Percentiles rank a stretch among this genome's conserved stretches.
phyloP scores from a whole-genome alignment of 2,329 filamentous ascomycete species.

The Paecilomyces formosus region DNA sequence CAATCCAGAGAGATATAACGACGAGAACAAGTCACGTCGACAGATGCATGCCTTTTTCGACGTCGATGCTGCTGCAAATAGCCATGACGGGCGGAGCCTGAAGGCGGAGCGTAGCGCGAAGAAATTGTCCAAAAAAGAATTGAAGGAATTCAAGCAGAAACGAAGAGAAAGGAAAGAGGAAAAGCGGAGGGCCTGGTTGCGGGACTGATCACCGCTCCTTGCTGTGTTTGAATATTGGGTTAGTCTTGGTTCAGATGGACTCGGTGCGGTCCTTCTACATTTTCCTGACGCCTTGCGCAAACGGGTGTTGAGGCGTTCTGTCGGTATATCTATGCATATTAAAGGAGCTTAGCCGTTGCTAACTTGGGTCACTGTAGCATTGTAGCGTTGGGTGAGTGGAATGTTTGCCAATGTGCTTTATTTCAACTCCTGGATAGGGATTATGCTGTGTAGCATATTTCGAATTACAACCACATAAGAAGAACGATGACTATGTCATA shows the following conservation, averaged over 20 bases:
- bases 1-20: constrained; percentile 68
- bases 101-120: constrained; percentile 84
- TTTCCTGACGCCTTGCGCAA: neutral
- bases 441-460: neutral
- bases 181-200: constrained; percentile 84
- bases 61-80: constrained; percentile 86
- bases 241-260: neutral
- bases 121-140: constrained; percentile 74
- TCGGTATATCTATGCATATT: neutral
- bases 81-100: constrained; percentile 80
- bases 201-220: constrained; percentile 52
- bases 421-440: neutral
- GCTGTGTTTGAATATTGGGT: neutral
- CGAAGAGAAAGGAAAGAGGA: constrained; percentile 84
- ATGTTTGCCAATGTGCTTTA: neutral
- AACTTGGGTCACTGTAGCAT: neutral
- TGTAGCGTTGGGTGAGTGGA: neutral
- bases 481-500: neutral
- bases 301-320: neutral
- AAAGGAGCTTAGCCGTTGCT: neutral
- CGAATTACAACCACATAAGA: neutral
- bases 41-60: constrained; percentile 96
- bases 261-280: neutral
- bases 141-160: constrained; percentile 90
- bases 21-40: constrained; percentile 76